Conservation (phyloP, 139 green algal genomes). For the Chlamydomonas sp. region DNA sequence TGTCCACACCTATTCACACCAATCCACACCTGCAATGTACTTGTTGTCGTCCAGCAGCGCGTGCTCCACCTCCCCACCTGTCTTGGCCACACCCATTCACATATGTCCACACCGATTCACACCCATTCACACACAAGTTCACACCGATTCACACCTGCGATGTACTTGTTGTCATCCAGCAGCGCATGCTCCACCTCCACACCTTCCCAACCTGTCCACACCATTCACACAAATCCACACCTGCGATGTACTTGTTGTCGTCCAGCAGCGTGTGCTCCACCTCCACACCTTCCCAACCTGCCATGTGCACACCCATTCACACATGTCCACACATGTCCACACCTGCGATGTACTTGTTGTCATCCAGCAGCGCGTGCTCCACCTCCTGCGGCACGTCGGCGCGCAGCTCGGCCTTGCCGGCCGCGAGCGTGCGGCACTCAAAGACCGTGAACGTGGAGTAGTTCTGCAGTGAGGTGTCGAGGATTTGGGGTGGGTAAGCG, state of each 20-base stretch:
- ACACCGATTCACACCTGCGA: conserved; percentile 70
- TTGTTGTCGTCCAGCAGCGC: conserved; percentile 86
- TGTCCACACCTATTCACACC: too few relatives aligned
- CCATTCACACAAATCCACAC: too few relatives aligned
- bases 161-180: conserved; percentile 88
- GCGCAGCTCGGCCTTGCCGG: conserved; percentile 19
- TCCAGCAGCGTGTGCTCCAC: too few relatives aligned
- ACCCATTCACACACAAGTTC: too few relatives aligned
- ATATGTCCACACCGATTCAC: too few relatives aligned
- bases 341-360: conserved; percentile 82
- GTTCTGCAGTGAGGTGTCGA: conserved; percentile 63
- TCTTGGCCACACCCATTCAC: too few relatives aligned
- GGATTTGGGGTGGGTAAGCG: too few relatives aligned
- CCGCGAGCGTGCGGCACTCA: conserved; percentile 43
- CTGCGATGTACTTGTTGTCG: too few relatives aligned
- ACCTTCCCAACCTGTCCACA: too few relatives aligned
- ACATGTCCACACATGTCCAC: too few relatives aligned
- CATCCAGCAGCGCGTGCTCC: conserved; percentile 86
- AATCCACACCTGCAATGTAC: conserved; percentile 72
- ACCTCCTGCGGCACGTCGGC: conserved; percentile 41
- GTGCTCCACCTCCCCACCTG: conserved; percentile 89
- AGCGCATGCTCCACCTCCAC: conserved; percentile 83
- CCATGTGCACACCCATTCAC: too few relatives aligned
- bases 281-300: too few relatives aligned
- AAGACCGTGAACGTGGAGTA: conserved; percentile 95